Base-by-base conservation (phyloP, 108 stramenopile species). In the Cyclotella baltica region DNA sequence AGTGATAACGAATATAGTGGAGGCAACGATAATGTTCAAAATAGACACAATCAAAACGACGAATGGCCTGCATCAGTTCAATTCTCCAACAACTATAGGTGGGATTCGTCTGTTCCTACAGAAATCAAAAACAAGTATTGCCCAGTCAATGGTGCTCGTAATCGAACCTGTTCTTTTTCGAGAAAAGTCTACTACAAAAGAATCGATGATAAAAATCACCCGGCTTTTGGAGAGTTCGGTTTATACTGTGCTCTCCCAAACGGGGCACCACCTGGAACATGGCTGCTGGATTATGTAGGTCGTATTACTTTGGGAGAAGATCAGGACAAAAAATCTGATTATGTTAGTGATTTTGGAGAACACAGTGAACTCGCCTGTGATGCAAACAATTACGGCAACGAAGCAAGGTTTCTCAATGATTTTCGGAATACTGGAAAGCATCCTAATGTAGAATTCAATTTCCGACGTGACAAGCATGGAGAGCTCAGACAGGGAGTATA, bases 401-500 rank as follows among this genome's bases (percentile, higher is more conserved):
- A 81, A 43, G 71, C 80, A 38, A 72, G 80, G n/a, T 81, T 74
- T 50, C 30, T 81, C n/a, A 81, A 81, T 55, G 80, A 81, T 34
- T 81, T 63, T 40, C 58, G 80, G 0, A 81, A 81, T 33, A 81
- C 80, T 16, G 80, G 80, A 20, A 34, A 20, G 36, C 33, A 70
- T 33, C 68, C 80, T 0, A 81, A 81, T 46, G 72, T 73, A 0
- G 80, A 74, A 4, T 81, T 81, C 62, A 81, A 74, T 4, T 51
- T 67, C 15, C 23, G 73, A 46, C 66, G 80, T 2, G 80, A 81
- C 59, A 52, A 28, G 18, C n/a, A 48, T 43, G 80, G 80, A 5
- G 80, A 81, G 37, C 67, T 81, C 29, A 30, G 80, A 34, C 80
- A 81, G 68, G 80, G 80, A 19, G 80, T 81, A 1, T 81, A 67